These are phyloP conservation scores for Fragilaria crotonensis DNA, from an alignment of 108 stramenopile species.

Conservation along the genomic window DNA sequence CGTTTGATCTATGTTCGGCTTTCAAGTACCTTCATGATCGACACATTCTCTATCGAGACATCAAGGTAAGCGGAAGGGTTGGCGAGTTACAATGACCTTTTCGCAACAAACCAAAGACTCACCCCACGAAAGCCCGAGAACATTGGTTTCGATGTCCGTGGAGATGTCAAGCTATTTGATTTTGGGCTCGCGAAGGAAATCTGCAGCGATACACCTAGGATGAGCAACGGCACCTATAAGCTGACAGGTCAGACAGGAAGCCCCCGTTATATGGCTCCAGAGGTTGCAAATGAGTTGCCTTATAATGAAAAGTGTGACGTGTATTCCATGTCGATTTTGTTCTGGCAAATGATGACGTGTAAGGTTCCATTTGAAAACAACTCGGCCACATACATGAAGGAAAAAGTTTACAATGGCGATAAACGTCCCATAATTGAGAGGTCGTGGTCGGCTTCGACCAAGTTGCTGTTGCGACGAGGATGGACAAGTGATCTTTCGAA, in stretches of 20 bases:
- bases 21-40: slow-evolving; percentile 34
- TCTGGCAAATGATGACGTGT: slow-evolving; percentile 24
- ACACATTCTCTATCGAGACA: slow-evolving; percentile 35
- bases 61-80: slow-evolving; percentile 21
- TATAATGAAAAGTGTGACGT: slow-evolving; percentile 32
- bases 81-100: slow-evolving; percentile 4
- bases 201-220: neutral
- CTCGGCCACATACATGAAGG: slow-evolving; percentile 11
- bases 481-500: slow-evolving; percentile 12
- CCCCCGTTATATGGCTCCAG: slow-evolving; percentile 37
- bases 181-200: slow-evolving; percentile 19
- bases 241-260: slow-evolving; percentile 32
- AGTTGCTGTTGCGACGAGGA: slow-evolving; percentile 9
- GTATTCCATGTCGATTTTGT: slow-evolving; percentile 22
- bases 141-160: slow-evolving; percentile 26
- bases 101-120: neutral
- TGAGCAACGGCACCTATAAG: slow-evolving; percentile 17
- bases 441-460: slow-evolving; percentile 8
- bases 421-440: slow-evolving; percentile 19
- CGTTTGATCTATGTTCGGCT: slow-evolving; percentile 43
- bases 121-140: slow-evolving; percentile 7
- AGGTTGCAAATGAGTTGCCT: slow-evolving; percentile 24
- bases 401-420: slow-evolving; percentile 18
- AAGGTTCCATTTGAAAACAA: slow-evolving; percentile 16
- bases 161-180: slow-evolving; percentile 16